phyloP scores from a whole-genome alignment of 805 yeast species.

The Myxozyma mucilagina region DNA sequence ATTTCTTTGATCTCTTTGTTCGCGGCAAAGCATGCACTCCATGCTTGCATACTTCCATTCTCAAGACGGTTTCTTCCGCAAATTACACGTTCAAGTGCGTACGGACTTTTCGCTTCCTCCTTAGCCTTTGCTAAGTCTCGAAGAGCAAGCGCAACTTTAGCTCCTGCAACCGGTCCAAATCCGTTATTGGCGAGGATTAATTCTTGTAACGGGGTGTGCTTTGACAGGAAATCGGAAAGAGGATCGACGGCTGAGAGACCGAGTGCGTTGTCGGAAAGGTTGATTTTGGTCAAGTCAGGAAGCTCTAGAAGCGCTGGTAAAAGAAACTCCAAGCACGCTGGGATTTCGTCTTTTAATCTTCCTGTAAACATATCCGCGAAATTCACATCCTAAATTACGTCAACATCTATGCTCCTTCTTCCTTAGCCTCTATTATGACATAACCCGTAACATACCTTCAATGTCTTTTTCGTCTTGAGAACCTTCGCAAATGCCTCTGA shows the following conservation, averaged over 20 bases:
- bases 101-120: slow-evolving; percentile 44
- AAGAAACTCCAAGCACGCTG: slow-evolving; percentile 70
- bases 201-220: slow-evolving; percentile 79
- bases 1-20: slow-evolving; percentile 69
- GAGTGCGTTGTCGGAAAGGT: slow-evolving; percentile 92
- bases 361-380: slow-evolving; percentile 95
- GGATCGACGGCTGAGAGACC: slow-evolving; percentile 95
- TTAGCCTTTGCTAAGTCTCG: slow-evolving; percentile 69
- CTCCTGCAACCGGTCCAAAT: slow-evolving; percentile 97
- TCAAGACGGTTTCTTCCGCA: slow-evolving; percentile 98
- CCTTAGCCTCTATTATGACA: neutral
- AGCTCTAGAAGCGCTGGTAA: slow-evolving; percentile 72
- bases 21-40: slow-evolving; percentile 81
- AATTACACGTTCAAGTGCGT: slow-evolving; percentile 64
- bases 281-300: slow-evolving; percentile 67
- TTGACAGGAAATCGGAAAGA: slow-evolving; percentile 70
- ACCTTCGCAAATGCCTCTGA: slow-evolving; percentile 67
- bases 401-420: neutral
- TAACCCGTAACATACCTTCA: slow-evolving; percentile 40
- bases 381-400: slow-evolving; percentile 43
- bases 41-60: slow-evolving; percentile 84
- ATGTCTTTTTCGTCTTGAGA: slow-evolving; percentile 45
- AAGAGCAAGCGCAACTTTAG: slow-evolving; percentile 85
- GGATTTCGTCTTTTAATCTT: slow-evolving; percentile 91
- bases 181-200: slow-evolving; percentile 92